Evolutionary conservation across 2,329 filamentous ascomycete species (phyloP).

Genomic region (Ophiostoma piceae): DNA sequence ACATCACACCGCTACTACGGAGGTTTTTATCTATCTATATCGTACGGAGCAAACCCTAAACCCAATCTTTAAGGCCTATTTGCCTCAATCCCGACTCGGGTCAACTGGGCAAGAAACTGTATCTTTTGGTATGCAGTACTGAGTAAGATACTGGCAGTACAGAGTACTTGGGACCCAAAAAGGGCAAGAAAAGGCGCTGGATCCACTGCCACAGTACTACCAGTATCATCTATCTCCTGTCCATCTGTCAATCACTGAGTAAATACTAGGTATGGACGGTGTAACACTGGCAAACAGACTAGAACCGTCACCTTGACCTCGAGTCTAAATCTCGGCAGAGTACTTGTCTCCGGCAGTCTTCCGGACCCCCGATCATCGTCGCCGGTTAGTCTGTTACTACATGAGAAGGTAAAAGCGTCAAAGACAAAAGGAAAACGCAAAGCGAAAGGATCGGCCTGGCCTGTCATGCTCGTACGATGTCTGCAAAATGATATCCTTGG

Average conservation of each 20-base stretch:
- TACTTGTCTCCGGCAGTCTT: neutral
- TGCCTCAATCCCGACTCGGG: neutral
- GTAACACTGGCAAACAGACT: neutral
- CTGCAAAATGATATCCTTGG: neutral
- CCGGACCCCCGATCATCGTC: neutral
- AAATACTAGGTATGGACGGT: neutral
- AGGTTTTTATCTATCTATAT: neutral
- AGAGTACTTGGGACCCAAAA: neutral
- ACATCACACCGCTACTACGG: neutral
- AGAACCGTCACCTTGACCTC: neutral
- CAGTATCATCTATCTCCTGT: neutral
- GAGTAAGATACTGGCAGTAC: neutral
- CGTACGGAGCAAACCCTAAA: neutral
- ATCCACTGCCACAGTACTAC: neutral
- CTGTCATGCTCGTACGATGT: constrained; percentile 1
- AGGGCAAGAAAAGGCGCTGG: constrained; percentile 9
- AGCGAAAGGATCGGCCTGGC: neutral
- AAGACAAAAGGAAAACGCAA: neutral
- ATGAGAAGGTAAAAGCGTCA: neutral
- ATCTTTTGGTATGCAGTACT: neutral
- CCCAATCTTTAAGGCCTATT: neutral
- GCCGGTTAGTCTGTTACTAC: neutral
- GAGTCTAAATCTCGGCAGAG: neutral
- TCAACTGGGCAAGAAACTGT: neutral
- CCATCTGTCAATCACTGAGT: neutral